A percentile compares a stretch with the other conserved stretches of the same genome.
phyloP scores from a whole-genome alignment of 2,329 filamentous ascomycete species.

The Exophiala spinifera region DNA sequence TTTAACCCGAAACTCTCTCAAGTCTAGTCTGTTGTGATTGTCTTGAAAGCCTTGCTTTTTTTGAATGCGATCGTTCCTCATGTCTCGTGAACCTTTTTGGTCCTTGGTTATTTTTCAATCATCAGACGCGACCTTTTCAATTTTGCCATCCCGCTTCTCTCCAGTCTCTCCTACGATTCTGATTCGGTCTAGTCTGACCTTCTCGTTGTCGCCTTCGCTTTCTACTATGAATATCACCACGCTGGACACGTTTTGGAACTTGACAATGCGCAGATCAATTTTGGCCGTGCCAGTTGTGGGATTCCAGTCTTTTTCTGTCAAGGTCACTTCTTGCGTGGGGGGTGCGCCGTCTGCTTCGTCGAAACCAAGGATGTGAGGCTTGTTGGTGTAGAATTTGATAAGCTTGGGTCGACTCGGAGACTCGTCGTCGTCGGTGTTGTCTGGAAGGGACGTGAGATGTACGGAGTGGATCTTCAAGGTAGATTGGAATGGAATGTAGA shows the following conservation, averaged over 20 bases:
- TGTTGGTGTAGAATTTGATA: slow-evolving; percentile 83
- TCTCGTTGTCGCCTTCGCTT: slow-evolving; percentile 78
- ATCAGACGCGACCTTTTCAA: slow-evolving; percentile 89
- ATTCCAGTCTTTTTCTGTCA: slow-evolving; percentile 78
- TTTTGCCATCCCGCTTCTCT: slow-evolving; percentile 86
- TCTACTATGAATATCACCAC: slow-evolving; percentile 85
- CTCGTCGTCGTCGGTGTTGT: slow-evolving; percentile 57
- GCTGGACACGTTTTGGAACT: slow-evolving; percentile 91
- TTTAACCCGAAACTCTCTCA: too few relatives aligned
- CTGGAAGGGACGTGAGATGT: slow-evolving; percentile 79
- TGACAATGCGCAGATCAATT: slow-evolving; percentile 80
- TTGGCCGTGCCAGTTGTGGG: slow-evolving; percentile 66
- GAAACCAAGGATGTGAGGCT: slow-evolving; percentile 86
- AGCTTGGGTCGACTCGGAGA: slow-evolving; percentile 75
- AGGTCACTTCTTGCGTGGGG: slow-evolving; percentile 73
- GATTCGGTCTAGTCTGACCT: slow-evolving; percentile 65
- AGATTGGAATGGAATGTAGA: slow-evolving; percentile 85
- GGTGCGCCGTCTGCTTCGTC: slow-evolving; percentile 87
- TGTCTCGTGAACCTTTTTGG: slow-evolving; percentile 5
- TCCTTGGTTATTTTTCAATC: slow-evolving; percentile 8
- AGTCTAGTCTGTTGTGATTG: not conserved
- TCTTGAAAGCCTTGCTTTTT: slow-evolving; percentile 1
- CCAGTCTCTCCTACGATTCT: slow-evolving; percentile 80
- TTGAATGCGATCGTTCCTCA: slow-evolving; percentile 19
- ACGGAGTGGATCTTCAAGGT: slow-evolving; percentile 84